These are phyloP conservation scores for Podaxis sp. DNA, from an alignment of 768 basidiomycete genomes.

Conservation along the genomic window DNA sequence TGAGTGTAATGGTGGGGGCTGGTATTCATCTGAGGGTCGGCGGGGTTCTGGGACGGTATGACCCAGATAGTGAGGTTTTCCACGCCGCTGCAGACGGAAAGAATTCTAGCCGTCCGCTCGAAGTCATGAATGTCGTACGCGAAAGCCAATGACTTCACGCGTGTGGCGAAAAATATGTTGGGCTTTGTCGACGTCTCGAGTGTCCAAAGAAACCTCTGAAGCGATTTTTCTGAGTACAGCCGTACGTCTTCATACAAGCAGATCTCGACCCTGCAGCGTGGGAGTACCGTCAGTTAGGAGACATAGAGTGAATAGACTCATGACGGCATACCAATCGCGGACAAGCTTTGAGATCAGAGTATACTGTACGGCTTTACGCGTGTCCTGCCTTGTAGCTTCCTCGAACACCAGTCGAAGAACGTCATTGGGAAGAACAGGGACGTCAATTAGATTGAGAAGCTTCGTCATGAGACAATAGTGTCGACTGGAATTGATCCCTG, in stretches of 20 bases:
- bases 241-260: slow-evolving; percentile 35
- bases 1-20: not conserved
- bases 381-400: slow-evolving; percentile 29
- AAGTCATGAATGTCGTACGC: slow-evolving; percentile 33
- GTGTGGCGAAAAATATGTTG: slow-evolving; percentile 32
- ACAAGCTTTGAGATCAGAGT: slow-evolving; percentile 30
- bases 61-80: slow-evolving; percentile 38
- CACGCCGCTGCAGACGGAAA: slow-evolving; percentile 34
- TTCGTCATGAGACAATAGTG: slow-evolving; percentile 6
- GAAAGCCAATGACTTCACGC: slow-evolving; percentile 37
- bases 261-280: slow-evolving; percentile 31
- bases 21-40: not conserved
- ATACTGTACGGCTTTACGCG: slow-evolving; percentile 30
- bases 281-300: slow-evolving; percentile 5
- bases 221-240: slow-evolving; percentile 31
- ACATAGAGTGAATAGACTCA: not conserved
- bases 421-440: slow-evolving; percentile 31
- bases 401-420: slow-evolving; percentile 37
- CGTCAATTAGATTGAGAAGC: slow-evolving; percentile 4
- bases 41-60: slow-evolving; percentile 18
- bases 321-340: slow-evolving; percentile 31
- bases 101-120: slow-evolving; percentile 29
- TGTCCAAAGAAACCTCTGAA: slow-evolving; percentile 36
- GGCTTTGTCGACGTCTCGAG: slow-evolving; percentile 35
- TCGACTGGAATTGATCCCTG: slow-evolving; percentile 1